Conservation (phyloP, 148 eudicot genomes). For the Polygonum maritimum region DNA sequence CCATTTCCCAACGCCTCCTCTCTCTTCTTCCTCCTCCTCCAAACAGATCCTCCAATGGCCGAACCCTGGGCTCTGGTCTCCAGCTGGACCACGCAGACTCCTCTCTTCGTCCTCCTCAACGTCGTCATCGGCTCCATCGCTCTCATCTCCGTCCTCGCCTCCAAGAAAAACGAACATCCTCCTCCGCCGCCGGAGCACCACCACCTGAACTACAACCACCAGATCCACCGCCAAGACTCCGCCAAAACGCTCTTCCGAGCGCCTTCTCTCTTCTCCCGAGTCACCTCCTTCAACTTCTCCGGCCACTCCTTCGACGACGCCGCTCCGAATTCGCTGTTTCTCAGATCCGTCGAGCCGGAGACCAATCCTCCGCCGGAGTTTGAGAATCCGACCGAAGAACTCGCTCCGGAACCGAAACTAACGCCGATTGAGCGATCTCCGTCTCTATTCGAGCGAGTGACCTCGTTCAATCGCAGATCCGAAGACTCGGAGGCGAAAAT, state of each 20-base stretch:
- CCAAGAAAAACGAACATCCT: constrained; percentile 9
- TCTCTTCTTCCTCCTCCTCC: neutral
- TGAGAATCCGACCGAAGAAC: neutral
- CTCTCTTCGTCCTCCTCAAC: constrained; percentile 54
- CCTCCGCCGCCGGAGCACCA: neutral
- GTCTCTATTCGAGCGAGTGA: too few relatives aligned
- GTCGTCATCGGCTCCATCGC: constrained; percentile 40
- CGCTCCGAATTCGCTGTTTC: neutral
- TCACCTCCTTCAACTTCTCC: constrained; percentile 6
- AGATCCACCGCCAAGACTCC: neutral
- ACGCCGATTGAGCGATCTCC: too few relatives aligned
- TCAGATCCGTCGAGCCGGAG: neutral
- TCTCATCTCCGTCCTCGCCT: constrained; percentile 21
- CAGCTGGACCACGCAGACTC: constrained; percentile 54
- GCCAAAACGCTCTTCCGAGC: constrained; percentile 22
- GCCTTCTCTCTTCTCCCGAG: constrained; percentile 50
- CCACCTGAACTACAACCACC: neutral
- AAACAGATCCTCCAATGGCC: constrained; percentile 7
- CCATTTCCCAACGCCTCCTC: neutral
- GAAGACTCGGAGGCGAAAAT: neutral
- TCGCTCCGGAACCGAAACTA: too few relatives aligned
- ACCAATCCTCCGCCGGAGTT: neutral
- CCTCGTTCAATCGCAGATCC: too few relatives aligned
- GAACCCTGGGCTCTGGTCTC: constrained; percentile 20
- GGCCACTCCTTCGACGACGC: constrained; percentile 18